phyloP scores from a whole-genome alignment of 768 basidiomycete species.

The Boletus speciosus region DNA sequence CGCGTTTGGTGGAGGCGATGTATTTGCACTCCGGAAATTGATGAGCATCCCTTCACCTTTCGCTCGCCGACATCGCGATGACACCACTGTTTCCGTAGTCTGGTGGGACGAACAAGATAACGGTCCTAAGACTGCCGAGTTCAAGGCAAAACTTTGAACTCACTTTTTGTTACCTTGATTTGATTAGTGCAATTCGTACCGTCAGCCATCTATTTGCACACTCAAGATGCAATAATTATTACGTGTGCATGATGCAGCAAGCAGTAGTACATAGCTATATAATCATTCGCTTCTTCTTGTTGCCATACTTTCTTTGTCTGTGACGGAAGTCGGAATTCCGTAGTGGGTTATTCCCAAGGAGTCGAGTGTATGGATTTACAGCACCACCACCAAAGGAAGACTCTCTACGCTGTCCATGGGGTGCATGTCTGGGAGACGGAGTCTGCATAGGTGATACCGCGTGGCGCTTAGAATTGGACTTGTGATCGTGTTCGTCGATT shows the following conservation, averaged over 20 bases:
- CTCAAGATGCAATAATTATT: conserved; percentile 1
- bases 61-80: conserved; percentile 77
- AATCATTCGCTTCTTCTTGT: conserved; percentile 34
- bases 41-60: conserved; percentile 83
- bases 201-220: background rate
- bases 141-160: conserved; percentile 51
- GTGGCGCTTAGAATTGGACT: conserved; percentile 18
- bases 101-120: conserved; percentile 74
- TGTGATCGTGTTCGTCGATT: conserved; percentile 26
- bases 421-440: conserved; percentile 22
- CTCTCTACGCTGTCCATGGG: conserved; percentile 23
- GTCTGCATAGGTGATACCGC: conserved; percentile 20
- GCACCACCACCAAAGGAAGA: conserved; percentile 31
- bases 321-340: conserved; percentile 22
- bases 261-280: conserved; percentile 30
- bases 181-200: background rate
- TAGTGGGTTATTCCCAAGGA: conserved; percentile 36
- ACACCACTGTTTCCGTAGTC: conserved; percentile 79
- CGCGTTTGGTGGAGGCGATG: conserved; percentile 85
- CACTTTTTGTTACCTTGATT: background rate
- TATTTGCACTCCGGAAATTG: conserved; percentile 49
- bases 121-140: conserved; percentile 32
- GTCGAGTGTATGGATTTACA: conserved; percentile 34
- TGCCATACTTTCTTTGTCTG: conserved; percentile 29
- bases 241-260: conserved; percentile 7